A percentile compares a stretch with the other conserved stretches of the same genome.
Conservation (phyloP, 129 eudicot genomes). For the Flaveria trinervia region DNA sequence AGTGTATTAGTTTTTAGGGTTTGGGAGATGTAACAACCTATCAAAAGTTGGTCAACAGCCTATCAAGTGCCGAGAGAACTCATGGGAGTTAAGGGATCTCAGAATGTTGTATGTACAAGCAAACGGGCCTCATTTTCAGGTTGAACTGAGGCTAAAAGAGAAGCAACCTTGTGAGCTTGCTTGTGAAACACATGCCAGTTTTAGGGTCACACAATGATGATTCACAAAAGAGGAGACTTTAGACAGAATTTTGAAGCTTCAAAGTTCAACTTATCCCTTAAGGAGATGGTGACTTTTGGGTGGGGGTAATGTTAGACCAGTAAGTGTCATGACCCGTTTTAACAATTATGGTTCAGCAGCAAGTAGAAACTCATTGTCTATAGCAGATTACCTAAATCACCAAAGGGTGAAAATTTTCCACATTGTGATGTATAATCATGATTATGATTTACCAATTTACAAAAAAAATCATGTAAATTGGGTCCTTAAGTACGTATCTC, state of each 20-base stretch:
- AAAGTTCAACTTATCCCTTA: neutral
- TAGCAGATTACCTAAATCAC: neutral
- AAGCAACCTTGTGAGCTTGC: too few relatives aligned
- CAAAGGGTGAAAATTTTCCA: neutral
- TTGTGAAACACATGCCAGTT: too few relatives aligned
- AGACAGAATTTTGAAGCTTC: neutral
- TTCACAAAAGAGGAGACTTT: neutral
- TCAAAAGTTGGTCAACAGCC: too few relatives aligned
- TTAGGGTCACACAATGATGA: too few relatives aligned
- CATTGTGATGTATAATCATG: neutral
- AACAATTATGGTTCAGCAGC: neutral
- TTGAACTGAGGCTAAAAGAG: slow-evolving; percentile 2
- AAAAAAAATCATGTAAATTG: slow-evolving; percentile 10
- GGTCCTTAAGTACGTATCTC: slow-evolving; percentile 13
- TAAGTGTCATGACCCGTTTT: neutral
- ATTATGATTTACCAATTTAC: neutral
- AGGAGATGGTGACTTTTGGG: neutral
- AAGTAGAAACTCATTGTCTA: neutral
- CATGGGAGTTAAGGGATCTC: neutral
- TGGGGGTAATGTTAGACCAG: neutral
- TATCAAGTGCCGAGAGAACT: too few relatives aligned
- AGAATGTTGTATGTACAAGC: neutral
- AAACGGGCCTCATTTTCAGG: slow-evolving; percentile 4
- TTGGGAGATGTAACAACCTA: too few relatives aligned
- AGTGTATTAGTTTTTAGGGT: too few relatives aligned